Base-by-base conservation (phyloP, 2,329 filamentous ascomycete genomes). In the Cladosporium sphaerospermum region DNA sequence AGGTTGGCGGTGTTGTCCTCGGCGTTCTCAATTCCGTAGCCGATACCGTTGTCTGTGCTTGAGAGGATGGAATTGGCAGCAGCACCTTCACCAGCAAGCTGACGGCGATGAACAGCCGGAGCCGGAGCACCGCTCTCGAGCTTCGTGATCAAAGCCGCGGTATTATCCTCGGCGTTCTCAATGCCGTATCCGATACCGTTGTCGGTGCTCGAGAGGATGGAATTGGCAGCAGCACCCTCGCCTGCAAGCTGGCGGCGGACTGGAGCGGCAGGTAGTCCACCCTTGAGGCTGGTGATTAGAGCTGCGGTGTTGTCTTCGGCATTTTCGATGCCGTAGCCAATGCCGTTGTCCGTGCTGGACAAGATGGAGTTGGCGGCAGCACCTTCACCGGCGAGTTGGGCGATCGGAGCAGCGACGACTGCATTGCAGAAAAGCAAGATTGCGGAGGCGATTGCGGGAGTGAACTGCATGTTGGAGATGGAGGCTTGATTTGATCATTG, bases 111-210 rank as follows among this genome's bases (percentile, higher is more conserved):
- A 16, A n/a, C 16, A 23, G 31, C 16, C n/a, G 42, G 11, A 16
- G 13, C 23, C 14, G 19, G 9, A 14, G 39, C 18, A 14, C 41
- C 49, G 31, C 41, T 43, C 36, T 56, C 40, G 45, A 50, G 28
- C 13, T 32, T 48, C 23, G 54, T 44, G 34, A 62, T 54, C 18
- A 39, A 19, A 7, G 39, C 50, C 4, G 60, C 59, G 31, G 44
- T 54, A 46, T 60, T 59, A 41, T 62, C 56, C 51, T 60, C 56
- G 9, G 56, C 58, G 40, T 62, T 56, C 47, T 63, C 56, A 28
- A 61, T 51, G 7, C 60, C 60, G 23, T 58, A 59, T 14, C 61
- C 61, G 9, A 60, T 52, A 2, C 54, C 60, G 19, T 62, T 60
- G 43, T 62, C 60, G 4, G 60, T 61, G 9, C 32, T 33, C 7